Conservation (phyloP, 176 grass and related monocot genomes). For the Chloris gayana region DNA sequence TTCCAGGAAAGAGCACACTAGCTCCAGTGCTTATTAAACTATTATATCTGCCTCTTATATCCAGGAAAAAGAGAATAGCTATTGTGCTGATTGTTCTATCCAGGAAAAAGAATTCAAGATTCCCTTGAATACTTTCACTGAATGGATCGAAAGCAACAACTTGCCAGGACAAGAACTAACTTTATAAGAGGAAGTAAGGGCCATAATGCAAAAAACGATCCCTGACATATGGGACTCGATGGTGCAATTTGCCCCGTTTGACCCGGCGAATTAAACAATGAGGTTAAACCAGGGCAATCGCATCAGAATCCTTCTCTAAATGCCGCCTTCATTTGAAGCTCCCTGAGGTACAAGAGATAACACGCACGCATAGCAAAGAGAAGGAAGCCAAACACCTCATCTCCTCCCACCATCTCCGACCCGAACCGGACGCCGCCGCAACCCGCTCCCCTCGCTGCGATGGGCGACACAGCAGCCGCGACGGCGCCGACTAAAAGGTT, state of each 20-base stretch:
- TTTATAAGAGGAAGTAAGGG: neutral
- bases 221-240: constrained; percentile 10
- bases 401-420: neutral
- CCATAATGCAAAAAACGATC: neutral
- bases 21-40: neutral
- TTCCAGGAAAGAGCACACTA: neutral
- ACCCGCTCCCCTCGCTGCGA: neutral
- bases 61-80: neutral
- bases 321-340: constrained; percentile 59
- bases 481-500: constrained; percentile 50
- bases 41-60: neutral
- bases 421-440: neutral
- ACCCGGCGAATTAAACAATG: constrained; percentile 36
- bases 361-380: constrained; percentile 2
- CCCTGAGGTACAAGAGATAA: neutral
- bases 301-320: constrained; percentile 25
- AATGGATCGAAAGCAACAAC: neutral
- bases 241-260: constrained; percentile 30
- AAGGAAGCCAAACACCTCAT: constrained; percentile 14
- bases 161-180: neutral
- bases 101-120: neutral
- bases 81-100: constrained; percentile 1
- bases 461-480: constrained; percentile 36
- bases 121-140: neutral
- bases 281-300: constrained; percentile 20